Base-by-base conservation (phyloP, 1,139 yeast genomes). In the Nakaseomyces kungkrabaensis region DNA sequence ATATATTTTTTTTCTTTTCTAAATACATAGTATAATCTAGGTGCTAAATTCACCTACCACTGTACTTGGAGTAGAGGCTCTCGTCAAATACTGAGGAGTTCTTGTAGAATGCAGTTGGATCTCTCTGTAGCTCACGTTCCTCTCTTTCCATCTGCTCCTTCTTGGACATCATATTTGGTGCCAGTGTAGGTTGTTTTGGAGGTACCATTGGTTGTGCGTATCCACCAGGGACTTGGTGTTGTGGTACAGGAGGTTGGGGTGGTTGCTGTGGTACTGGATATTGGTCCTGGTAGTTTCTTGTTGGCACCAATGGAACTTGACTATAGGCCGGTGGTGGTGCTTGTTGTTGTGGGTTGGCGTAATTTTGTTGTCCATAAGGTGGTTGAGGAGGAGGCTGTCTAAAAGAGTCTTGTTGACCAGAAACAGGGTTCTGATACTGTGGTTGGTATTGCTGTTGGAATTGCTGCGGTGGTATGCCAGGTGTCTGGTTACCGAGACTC, bases 11-110 rank as follows among this genome's bases (percentile, higher is more conserved):
- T 7, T 2, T 29, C 31, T 29, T 17, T 7, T 36, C 25, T 13
- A 24, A 13, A 13, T 13, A 36, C 25, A 17, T 7, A 36, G 31
- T 29, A 29, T 29, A 29, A 6, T 7, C 31, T 29, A 29, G 31
- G 9, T 3, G 9, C 9, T 9, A 29, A 8, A 9, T 29, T 36
- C 24, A 38, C 26, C 17, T 54, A 9, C 53, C 50, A 47, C 71
- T 66, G 54, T 68, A 72, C 52, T 65, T 68, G 11, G 74, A 68
- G 52, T 74, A 74, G 62, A 74, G 57, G 41, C 70, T 63, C 7
- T 75, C 72, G 58, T 72, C 72, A 56, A 71, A 75, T 3, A 71
- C 75, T 4, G 77, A 72, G 1, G 77, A 77, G 6, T 70, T 71
- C 48, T 68, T 68, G 52, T 74, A 73, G 48, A 73, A 71, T 2